Conservation (phyloP, 139 green algal genomes). For the Micractinium sp. region DNA sequence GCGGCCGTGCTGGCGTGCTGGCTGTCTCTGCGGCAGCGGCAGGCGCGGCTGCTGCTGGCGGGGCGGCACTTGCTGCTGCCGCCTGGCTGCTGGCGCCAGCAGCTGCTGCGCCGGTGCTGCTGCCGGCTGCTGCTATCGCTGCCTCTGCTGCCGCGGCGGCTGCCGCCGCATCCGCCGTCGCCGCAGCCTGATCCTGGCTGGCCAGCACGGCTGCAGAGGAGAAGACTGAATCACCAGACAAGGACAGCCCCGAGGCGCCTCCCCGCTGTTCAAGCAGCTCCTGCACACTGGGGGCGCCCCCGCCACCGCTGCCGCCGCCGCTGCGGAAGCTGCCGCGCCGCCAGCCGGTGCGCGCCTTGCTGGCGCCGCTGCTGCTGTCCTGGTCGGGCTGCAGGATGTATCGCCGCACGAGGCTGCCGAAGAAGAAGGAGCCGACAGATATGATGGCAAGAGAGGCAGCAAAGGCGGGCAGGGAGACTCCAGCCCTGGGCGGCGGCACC, state of each 20-base stretch:
- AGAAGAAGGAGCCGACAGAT: background rate
- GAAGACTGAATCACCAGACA: background rate
- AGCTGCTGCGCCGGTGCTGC: too few relatives aligned
- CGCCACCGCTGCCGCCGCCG: background rate
- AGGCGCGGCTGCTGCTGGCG: too few relatives aligned
- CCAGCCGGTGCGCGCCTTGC: background rate
- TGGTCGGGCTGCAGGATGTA: conserved; percentile 23
- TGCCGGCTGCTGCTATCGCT: too few relatives aligned
- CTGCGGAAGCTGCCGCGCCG: background rate
- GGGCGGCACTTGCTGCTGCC: too few relatives aligned
- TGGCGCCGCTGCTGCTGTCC: background rate
- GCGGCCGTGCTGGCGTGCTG: too few relatives aligned
- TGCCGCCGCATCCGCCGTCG: background rate
- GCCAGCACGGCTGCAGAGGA: background rate
- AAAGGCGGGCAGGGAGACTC: conserved; percentile 2
- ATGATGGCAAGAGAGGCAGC: background rate
- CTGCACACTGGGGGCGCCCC: background rate
- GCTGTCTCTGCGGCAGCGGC: too few relatives aligned
- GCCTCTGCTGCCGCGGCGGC: background rate
- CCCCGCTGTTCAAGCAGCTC: conserved; percentile 2
- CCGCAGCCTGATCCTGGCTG: background rate
- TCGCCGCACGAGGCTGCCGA: background rate
- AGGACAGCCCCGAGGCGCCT: background rate
- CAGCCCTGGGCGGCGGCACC: background rate
- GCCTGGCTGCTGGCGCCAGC: too few relatives aligned